These are phyloP conservation scores for Colletotrichum salicis DNA, from an alignment of 2,329 filamentous ascomycete genomes.

Conservation along the genomic window DNA sequence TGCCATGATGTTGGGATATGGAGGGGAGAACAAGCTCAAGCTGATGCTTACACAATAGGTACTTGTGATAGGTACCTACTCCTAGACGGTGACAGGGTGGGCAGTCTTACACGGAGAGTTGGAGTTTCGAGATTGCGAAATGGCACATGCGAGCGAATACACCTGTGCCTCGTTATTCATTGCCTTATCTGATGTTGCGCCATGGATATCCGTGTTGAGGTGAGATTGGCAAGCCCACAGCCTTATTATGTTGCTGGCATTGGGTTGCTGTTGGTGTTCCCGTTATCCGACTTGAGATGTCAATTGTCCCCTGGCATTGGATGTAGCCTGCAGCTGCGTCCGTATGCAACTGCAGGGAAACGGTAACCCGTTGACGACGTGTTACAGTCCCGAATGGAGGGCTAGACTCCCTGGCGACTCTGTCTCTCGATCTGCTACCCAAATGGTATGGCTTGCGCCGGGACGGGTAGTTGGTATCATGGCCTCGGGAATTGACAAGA, in stretches of 20 bases:
- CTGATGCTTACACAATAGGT: background rate
- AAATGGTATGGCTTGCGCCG: background rate
- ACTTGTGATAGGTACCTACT: background rate
- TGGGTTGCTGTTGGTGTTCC: background rate
- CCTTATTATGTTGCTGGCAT: background rate
- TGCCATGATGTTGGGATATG: background rate
- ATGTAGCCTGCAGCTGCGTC: background rate
- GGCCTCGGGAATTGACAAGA: constrained; percentile 27
- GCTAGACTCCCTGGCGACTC: background rate
- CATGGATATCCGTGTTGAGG: background rate
- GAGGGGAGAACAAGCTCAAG: background rate
- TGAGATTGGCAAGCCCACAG: background rate
- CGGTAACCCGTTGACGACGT: background rate
- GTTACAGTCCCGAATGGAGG: background rate
- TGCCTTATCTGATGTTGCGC: background rate
- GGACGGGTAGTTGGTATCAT: background rate
- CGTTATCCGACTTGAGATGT: background rate
- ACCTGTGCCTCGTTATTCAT: background rate
- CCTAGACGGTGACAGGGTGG: constrained; percentile 3
- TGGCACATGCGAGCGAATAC: no score
- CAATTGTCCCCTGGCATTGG: background rate
- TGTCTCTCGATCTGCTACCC: background rate
- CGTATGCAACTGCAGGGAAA: background rate
- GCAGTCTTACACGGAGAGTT: background rate
- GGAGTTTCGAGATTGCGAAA: background rate